A percentile compares a stretch with the other conserved stretches of the same genome.
phyloP scores from a whole-genome alignment of 169 alveolate genomes.

The Eimeria praecox region DNA sequence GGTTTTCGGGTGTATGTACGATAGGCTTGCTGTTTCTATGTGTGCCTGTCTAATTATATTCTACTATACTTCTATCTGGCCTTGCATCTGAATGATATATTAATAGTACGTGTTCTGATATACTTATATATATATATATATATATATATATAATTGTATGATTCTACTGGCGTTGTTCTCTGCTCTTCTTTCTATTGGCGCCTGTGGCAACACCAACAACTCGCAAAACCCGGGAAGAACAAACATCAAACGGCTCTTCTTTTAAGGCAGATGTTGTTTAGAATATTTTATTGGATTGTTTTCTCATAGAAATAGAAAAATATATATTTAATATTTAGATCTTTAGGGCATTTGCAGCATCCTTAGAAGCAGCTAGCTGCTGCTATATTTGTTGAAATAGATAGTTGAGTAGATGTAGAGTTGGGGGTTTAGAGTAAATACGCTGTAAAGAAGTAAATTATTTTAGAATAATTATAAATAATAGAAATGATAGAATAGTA shows the following conservation, averaged over 20 bases:
- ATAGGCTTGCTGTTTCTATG: neutral
- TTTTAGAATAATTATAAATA: too few relatives aligned
- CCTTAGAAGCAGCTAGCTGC: too few relatives aligned
- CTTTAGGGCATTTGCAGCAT: neutral
- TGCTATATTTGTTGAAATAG: too few relatives aligned
- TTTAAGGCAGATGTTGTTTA: constrained; percentile 11
- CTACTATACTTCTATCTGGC: too few relatives aligned
- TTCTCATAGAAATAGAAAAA: too few relatives aligned
- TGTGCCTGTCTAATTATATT: neutral
- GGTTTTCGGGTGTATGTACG: too few relatives aligned
- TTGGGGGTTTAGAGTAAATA: neutral
- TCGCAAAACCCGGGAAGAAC: constrained; percentile 31
- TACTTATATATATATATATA: neutral
- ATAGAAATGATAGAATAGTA: too few relatives aligned
- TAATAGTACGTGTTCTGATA: constrained; percentile 4
- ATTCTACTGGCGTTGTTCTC: constrained; percentile 17
- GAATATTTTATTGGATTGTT: neutral
- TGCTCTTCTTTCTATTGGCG: constrained; percentile 43
- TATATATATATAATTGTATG: neutral
- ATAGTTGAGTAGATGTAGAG: too few relatives aligned
- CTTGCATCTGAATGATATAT: too few relatives aligned
- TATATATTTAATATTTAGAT: too few relatives aligned
- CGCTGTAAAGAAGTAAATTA: too few relatives aligned
- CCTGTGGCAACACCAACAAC: constrained; percentile 11
- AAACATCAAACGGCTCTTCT: constrained; percentile 46